A percentile compares a stretch with the other conserved stretches of the same genome.
These are phyloP conservation scores for Paramecium sexaurelia DNA, from an alignment of 73 alveolate species.

Conservation along the genomic window DNA sequence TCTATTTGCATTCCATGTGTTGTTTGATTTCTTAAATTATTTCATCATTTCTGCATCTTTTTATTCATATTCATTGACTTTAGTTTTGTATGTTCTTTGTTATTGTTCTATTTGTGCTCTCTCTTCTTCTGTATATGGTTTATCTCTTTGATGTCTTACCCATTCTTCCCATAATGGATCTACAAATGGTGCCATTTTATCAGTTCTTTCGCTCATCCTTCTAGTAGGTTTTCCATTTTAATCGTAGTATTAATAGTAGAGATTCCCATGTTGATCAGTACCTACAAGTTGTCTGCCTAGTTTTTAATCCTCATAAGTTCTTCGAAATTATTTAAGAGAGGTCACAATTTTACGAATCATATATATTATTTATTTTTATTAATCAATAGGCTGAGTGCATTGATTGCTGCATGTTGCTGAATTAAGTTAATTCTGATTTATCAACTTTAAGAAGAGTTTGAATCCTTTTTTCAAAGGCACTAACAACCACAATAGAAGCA, in stretches of 20 bases:
- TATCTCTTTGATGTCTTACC: neutral
- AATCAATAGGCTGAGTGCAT: constrained; percentile 36
- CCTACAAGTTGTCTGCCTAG: constrained; percentile 45
- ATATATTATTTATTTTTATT: constrained; percentile 12
- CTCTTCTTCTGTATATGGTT: constrained; percentile 40
- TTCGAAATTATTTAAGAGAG: constrained; percentile 22
- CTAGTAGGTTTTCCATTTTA: neutral
- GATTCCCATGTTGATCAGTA: constrained; percentile 1
- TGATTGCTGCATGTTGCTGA: constrained; percentile 17
- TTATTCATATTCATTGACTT: neutral
- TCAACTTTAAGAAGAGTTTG: constrained; percentile 36
- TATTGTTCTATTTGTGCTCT: neutral
- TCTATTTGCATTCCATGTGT: neutral
- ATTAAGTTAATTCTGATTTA: constrained; percentile 53
- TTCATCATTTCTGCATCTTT: neutral
- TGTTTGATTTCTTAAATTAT: neutral
- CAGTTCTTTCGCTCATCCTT: constrained; percentile 10
- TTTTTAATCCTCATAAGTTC: neutral
- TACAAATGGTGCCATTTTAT: constrained; percentile 3
- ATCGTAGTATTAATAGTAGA: constrained; percentile 28
- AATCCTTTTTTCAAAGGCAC: constrained; percentile 46
- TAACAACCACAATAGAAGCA: constrained; percentile 19
- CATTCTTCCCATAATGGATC: constrained; percentile 55
- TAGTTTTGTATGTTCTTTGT: neutral
- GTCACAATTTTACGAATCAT: constrained; percentile 46